Base-by-base conservation (phyloP, 73 alveolate genomes). In the Paramecium sexaurelia region DNA sequence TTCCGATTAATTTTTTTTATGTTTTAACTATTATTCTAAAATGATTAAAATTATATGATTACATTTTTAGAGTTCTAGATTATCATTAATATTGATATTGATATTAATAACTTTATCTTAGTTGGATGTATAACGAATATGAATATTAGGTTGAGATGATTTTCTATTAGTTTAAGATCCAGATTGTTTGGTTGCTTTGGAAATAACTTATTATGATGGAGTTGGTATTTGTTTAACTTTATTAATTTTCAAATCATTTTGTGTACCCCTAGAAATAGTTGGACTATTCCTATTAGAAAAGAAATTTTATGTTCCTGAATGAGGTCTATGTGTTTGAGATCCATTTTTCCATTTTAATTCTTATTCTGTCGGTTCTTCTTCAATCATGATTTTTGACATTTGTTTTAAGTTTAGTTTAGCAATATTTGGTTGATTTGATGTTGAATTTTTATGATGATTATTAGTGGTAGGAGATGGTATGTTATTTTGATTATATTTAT, bases 261-360 rank as follows among this genome's bases (percentile, higher is more conserved):
- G 7, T 13, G 8, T 1, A 26, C 9, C 27, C 26, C 43, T 61
- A 22, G 45, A 24, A 10, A 73, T 37, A 7, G 40, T 41, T 35
- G 87, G 87, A 73, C 87, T 73, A 13, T 73, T 35, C 35, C 87
- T 73, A 37, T 73, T 73, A 1, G 87, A 73, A 35, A 73, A 73
- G 87, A 73, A 73, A 73, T 73, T 73, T 73, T 73, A n/a, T 13
- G 55, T 35, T 27, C 87, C 87, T 8, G 87, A 8, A 35, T 11
- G 39, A 32, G 87, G 87, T 73, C 87, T 73, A 73, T 73, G 87
- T 0, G 87, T 73, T 73, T 73, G 15, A 9, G 87, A 73, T 15
- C 87, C 87, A 73, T 33, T 35, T 41, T 73, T 73, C 87, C 67
- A 73, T 73, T 73, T 73, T 0, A 73, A 13, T 73, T 73, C 87